Conservation (phyloP, 805 yeast species). For the Vanderwaltozyma tropicalis region DNA sequence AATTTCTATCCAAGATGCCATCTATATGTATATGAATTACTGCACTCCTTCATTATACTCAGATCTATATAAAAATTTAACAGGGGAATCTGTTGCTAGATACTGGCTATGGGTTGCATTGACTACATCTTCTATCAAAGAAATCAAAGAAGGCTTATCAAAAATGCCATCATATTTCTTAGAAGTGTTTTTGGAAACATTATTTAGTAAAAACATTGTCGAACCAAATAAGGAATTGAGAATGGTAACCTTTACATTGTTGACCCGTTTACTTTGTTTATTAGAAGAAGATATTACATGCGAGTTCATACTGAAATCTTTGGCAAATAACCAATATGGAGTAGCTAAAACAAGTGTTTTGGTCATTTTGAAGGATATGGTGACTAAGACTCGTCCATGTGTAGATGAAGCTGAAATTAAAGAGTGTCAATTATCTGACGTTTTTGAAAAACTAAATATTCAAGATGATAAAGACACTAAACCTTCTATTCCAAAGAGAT, state of each 20-base stretch:
- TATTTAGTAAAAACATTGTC: constrained; percentile 31
- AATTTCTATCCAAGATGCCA: constrained; percentile 21
- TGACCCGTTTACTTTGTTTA: constrained; percentile 52
- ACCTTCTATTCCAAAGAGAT: constrained; percentile 1
- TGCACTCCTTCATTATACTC: constrained; percentile 32
- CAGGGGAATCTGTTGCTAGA: constrained; percentile 22
- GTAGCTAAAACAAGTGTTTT: constrained; percentile 50
- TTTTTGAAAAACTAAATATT: constrained; percentile 2
- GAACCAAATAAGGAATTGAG: constrained; percentile 32
- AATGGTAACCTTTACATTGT: constrained; percentile 44
- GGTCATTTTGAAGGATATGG: constrained; percentile 59
- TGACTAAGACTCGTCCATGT: constrained; percentile 29
- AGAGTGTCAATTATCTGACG: not conserved
- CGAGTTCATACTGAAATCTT: constrained; percentile 51
- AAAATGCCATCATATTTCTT: constrained; percentile 28
- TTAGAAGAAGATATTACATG: constrained; percentile 49
- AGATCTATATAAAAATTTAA: constrained; percentile 11
- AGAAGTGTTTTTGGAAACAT: constrained; percentile 32
- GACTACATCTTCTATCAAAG: constrained; percentile 12
- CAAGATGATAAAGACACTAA: not conserved
- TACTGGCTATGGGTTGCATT: constrained; percentile 33
- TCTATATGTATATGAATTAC: constrained; percentile 34
- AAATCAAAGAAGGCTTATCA: constrained; percentile 9
- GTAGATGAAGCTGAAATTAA: not conserved
- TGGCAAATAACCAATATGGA: constrained; percentile 56